phyloP scores from a whole-genome alignment of 805 yeast genomes.

The Ogataea pignaliae region DNA sequence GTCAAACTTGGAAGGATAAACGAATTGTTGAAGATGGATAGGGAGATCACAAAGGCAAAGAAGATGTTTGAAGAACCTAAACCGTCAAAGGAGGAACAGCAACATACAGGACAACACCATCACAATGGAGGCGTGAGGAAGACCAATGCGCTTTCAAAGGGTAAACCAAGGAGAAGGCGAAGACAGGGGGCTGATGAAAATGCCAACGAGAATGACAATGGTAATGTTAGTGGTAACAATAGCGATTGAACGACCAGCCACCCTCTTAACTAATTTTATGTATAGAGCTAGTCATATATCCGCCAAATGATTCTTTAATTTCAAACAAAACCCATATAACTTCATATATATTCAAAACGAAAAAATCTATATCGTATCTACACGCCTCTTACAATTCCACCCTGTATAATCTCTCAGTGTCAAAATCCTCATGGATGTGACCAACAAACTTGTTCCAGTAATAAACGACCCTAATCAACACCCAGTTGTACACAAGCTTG shows the following conservation, averaged over 20 bases:
- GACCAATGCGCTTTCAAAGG: no score
- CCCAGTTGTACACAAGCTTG: slow-evolving; percentile 46
- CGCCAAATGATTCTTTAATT: no score
- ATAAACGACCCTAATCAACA: slow-evolving; percentile 43
- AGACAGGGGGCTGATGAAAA: slow-evolving; percentile 13
- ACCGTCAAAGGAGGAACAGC: slow-evolving; percentile 21
- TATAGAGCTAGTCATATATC: no score
- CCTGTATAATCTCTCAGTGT: slow-evolving; percentile 26
- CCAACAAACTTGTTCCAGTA: slow-evolving; percentile 80
- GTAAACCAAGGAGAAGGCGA: slow-evolving; percentile 8
- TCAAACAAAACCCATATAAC: neutral
- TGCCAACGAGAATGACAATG: slow-evolving; percentile 4
- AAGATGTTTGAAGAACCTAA: slow-evolving; percentile 56
- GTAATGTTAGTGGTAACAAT: neutral
- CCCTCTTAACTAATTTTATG: no score
- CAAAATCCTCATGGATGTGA: slow-evolving; percentile 34
- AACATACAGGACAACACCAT: slow-evolving; percentile 13
- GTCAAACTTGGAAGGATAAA: slow-evolving; percentile 65
- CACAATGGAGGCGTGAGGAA: no score
- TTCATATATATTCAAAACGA: neutral
- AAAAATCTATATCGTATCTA: neutral
- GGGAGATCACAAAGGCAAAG: slow-evolving; percentile 60
- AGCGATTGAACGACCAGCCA: no score
- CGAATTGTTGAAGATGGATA: slow-evolving; percentile 56
- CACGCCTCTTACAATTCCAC: slow-evolving; percentile 13